Percentiles rank a stretch among this genome's conserved stretches.
Evolutionary conservation across 148 eudicot genomes (phyloP).

Genomic region (Vaccinium myrtillus): DNA sequence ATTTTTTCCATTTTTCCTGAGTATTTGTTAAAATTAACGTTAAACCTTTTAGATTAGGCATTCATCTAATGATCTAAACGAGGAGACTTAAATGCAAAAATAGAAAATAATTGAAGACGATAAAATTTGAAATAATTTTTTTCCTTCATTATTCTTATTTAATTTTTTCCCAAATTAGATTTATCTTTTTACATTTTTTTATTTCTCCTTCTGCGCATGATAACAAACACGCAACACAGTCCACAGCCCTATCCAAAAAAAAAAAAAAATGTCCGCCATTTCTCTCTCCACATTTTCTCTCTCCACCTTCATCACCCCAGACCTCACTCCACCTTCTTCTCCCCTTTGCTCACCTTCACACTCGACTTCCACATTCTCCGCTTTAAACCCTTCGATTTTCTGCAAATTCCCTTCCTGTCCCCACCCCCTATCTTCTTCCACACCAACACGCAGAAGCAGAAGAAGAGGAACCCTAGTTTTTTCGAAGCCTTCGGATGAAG

Average conservation of each 20-base stretch:
- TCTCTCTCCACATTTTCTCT: neutral
- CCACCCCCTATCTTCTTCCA: neutral
- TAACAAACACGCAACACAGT: neutral
- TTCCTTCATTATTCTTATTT: no score
- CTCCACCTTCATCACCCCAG: neutral
- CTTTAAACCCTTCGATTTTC: neutral
- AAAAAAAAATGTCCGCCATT: neutral
- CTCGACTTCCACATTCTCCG: neutral
- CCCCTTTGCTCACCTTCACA: neutral
- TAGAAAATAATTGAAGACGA: no score
- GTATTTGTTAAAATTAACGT: no score
- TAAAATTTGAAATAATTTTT: no score
- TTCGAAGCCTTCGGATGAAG: slow-evolving; percentile 39
- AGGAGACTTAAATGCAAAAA: no score
- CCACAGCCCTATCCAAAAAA: neutral
- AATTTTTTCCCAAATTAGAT: no score
- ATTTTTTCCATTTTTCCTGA: no score
- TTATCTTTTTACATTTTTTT: no score
- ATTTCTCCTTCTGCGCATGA: no score
- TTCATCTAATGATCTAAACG: no score
- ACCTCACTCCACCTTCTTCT: neutral
- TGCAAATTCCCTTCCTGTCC: neutral
- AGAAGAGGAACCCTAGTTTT: slow-evolving; percentile 23
- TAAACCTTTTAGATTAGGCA: no score
- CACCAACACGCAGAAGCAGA: slow-evolving; percentile 8